Conservation (phyloP, 768 basidiomycete genomes). For the Phylloporus sp. region DNA sequence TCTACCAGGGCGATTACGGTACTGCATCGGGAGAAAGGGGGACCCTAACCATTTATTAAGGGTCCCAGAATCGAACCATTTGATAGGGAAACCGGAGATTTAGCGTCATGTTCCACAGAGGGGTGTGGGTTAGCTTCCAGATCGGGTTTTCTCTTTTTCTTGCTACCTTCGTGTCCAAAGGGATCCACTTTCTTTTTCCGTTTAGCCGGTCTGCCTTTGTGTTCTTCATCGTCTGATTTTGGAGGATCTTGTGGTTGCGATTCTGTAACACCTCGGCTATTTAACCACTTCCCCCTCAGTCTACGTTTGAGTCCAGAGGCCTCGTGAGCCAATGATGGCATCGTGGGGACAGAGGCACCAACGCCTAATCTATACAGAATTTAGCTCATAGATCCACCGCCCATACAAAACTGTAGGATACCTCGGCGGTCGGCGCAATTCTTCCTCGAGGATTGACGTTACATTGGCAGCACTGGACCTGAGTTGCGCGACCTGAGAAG, state of each 20-base stretch:
- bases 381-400: constrained; percentile 3
- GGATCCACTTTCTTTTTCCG: constrained; percentile 61
- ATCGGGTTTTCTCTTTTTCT: constrained; percentile 45
- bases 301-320: constrained; percentile 59
- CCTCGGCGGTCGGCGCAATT: constrained; percentile 70
- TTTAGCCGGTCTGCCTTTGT: constrained; percentile 51
- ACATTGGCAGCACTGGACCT: constrained; percentile 30
- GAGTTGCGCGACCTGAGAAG: constrained; percentile 39
- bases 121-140: neutral
- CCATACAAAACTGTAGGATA: constrained; percentile 22
- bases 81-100: neutral
- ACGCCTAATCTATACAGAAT: constrained; percentile 59
- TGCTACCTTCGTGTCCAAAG: constrained; percentile 39
- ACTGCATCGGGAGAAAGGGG: neutral
- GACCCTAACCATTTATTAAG: constrained; percentile 11
- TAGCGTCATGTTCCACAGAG: neutral
- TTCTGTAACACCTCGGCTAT: constrained; percentile 42
- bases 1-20: constrained; percentile 7
- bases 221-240: constrained; percentile 48
- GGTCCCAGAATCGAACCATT: neutral
- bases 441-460: constrained; percentile 59
- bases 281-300: constrained; percentile 48
- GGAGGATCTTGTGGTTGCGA: constrained; percentile 21
- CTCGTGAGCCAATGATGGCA: constrained; percentile 45
- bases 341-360: constrained; percentile 58